phyloP scores from a whole-genome alignment of 768 basidiomycete species.

The Leccinum subgranulosum region DNA sequence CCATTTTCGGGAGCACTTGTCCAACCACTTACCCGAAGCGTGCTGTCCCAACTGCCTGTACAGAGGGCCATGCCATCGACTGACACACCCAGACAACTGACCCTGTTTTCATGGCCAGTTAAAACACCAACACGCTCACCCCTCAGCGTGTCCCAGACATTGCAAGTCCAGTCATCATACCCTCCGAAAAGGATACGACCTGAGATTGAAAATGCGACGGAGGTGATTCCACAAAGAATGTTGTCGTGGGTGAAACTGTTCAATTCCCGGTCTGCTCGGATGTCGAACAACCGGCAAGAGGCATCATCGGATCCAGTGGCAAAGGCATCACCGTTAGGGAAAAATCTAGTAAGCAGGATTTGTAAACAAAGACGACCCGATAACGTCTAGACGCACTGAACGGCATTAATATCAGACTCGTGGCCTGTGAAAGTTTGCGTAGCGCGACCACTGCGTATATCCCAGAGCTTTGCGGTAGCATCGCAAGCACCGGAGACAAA shows the following conservation, averaged over 20 bases:
- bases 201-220: conserved; percentile 97
- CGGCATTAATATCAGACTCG: conserved; percentile 98
- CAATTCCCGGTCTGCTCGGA: conserved; percentile 94
- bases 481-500: conserved; percentile 99
- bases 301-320: conserved; percentile 99
- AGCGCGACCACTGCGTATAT: conserved; percentile 95
- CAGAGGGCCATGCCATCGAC: conserved; percentile 98
- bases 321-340: conserved; percentile 99
- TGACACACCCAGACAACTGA: conserved; percentile 94
- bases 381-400: conserved; percentile 64
- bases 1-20: background rate
- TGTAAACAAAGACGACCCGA: background rate
- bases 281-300: conserved; percentile 96
- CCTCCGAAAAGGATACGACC: conserved; percentile 97
- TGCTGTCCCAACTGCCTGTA: conserved; percentile 98
- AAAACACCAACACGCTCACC: conserved; percentile 97
- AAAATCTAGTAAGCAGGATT: conserved; percentile 62
- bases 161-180: conserved; percentile 99
- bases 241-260: conserved; percentile 98
- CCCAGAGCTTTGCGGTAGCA: conserved; percentile 98
- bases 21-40: conserved; percentile 71
- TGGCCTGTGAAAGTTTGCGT: conserved; percentile 99
- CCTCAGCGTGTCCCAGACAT: conserved; percentile 99
- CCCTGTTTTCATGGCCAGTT: conserved; percentile 97
- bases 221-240: conserved; percentile 97